These are phyloP conservation scores for Angomonas ambiguus DNA, from an alignment of 208 protist species.

Conservation along the genomic window DNA sequence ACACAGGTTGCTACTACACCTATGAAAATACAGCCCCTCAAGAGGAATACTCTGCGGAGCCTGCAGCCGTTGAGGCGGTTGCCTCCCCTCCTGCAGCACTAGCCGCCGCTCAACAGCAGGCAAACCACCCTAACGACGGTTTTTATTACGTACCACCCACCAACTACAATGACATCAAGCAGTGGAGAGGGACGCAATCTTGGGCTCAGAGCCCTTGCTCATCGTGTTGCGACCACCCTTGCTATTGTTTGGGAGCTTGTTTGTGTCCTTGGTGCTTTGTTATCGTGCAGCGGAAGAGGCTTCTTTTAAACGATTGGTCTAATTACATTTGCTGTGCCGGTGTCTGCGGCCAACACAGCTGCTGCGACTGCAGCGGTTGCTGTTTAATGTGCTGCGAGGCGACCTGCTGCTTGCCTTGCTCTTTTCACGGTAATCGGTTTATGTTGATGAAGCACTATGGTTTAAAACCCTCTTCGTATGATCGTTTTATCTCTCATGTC, in stretches of 20 bases:
- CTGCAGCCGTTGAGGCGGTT: not conserved
- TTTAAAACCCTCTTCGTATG: constrained; percentile 47
- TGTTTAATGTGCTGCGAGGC: constrained; percentile 47
- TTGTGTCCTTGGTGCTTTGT: constrained; percentile 54
- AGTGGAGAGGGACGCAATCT: constrained; percentile 28
- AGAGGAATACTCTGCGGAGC: not conserved
- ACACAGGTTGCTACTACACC: constrained; percentile 6
- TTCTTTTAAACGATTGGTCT: constrained; percentile 38
- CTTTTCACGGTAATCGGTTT: constrained; percentile 58
- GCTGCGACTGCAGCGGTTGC: constrained; percentile 23
- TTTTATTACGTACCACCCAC: constrained; percentile 30
- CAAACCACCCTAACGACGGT: not conserved
- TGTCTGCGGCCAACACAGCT: constrained; percentile 20
- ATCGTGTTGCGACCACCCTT: constrained; percentile 31
- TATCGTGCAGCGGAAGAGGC: constrained; percentile 46
- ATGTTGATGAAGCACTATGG: constrained; percentile 64
- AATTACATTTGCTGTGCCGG: constrained; percentile 63
- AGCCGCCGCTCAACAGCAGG: not conserved
- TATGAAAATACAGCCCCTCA: not conserved
- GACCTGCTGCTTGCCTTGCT: constrained; percentile 35
- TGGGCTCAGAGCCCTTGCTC: constrained; percentile 29
- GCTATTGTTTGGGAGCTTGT: constrained; percentile 33
- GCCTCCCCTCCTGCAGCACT: not conserved
- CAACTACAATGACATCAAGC: constrained; percentile 22
- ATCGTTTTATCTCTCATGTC: constrained; percentile 30